A percentile compares a stretch with the other conserved stretches of the same genome.
phyloP scores from a whole-genome alignment of 2,329 filamentous ascomycete genomes.

The Cordyceps tenuipes region DNA sequence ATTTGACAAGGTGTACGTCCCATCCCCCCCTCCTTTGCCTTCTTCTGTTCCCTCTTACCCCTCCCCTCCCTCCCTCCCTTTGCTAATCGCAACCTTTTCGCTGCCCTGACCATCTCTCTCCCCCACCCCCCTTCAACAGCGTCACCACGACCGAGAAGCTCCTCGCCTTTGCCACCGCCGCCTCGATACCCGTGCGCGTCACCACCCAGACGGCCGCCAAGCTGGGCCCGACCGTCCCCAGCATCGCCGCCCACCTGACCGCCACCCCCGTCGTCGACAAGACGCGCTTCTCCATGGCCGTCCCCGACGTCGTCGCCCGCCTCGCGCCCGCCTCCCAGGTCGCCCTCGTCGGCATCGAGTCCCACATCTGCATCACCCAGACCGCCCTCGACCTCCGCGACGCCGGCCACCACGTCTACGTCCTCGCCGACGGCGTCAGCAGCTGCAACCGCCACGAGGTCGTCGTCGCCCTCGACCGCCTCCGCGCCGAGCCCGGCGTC shows the following conservation, averaged over 20 bases:
- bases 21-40: background rate
- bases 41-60: background rate
- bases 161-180: slow-evolving; percentile 53
- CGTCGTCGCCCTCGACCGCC: slow-evolving; percentile 63
- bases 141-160: slow-evolving; percentile 61
- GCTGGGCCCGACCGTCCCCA: slow-evolving; percentile 70
- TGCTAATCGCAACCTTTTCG: too few relatives aligned
- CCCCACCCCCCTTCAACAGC: slow-evolving; percentile 28
- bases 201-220: slow-evolving; percentile 78
- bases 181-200: slow-evolving; percentile 70
- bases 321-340: slow-evolving; percentile 42
- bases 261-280: slow-evolving; percentile 69
- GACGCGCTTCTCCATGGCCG: slow-evolving; percentile 81
- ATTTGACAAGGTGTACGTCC: slow-evolving; percentile 67
- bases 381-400: slow-evolving; percentile 74
- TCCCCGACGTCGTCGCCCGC: slow-evolving; percentile 51
- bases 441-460: slow-evolving; percentile 81
- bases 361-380: slow-evolving; percentile 91
- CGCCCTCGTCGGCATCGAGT: slow-evolving; percentile 83
- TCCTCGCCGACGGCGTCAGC: slow-evolving; percentile 83
- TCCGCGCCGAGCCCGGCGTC: slow-evolving; percentile 64
- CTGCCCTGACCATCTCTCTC: background rate
- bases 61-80: background rate
- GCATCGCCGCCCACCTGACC: slow-evolving; percentile 51
- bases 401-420: slow-evolving; percentile 71